phyloP scores from a whole-genome alignment of 225 moss, liverwort and hornwort genomes.

The Thuidium tamariscinum region DNA sequence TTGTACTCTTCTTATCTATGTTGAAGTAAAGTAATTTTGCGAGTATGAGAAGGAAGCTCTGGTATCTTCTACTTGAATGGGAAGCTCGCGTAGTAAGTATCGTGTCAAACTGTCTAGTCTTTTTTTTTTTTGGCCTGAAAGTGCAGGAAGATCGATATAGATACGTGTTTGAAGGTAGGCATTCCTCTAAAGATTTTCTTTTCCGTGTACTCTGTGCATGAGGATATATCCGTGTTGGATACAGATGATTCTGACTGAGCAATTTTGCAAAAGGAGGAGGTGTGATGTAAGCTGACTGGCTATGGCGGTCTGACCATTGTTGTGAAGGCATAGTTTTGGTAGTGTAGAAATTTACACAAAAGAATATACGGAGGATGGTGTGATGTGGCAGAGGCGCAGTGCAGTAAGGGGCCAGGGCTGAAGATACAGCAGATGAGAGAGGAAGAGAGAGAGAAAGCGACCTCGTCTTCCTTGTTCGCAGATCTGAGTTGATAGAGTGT shows the following conservation, averaged over 20 bases:
- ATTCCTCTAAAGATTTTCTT: neutral
- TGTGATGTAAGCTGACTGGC: neutral
- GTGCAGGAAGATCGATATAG: neutral
- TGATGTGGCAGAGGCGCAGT: neutral
- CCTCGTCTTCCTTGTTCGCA: neutral
- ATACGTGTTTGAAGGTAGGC: neutral
- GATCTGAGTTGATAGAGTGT: slow-evolving; percentile 3
- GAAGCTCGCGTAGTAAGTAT: too few relatives aligned
- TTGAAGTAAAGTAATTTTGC: neutral
- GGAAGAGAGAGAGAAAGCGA: neutral
- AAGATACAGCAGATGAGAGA: neutral
- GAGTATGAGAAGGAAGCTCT: neutral
- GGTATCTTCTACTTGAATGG: neutral
- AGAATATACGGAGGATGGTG: slow-evolving; percentile 24
- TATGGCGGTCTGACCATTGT: neutral
- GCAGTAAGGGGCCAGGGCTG: neutral
- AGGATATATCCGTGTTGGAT: neutral
- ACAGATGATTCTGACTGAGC: neutral
- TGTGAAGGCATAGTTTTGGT: neutral
- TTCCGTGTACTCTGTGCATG: neutral
- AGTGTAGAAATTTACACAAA: neutral
- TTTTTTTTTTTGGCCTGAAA: neutral
- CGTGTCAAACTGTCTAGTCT: neutral
- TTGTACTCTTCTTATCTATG: neutral
- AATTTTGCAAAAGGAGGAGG: neutral